Evolutionary conservation across 2,329 filamentous ascomycete genomes (phyloP), one percentile per base, ranked within the genome.

Genomic region (Penicillium palitans): DNA sequence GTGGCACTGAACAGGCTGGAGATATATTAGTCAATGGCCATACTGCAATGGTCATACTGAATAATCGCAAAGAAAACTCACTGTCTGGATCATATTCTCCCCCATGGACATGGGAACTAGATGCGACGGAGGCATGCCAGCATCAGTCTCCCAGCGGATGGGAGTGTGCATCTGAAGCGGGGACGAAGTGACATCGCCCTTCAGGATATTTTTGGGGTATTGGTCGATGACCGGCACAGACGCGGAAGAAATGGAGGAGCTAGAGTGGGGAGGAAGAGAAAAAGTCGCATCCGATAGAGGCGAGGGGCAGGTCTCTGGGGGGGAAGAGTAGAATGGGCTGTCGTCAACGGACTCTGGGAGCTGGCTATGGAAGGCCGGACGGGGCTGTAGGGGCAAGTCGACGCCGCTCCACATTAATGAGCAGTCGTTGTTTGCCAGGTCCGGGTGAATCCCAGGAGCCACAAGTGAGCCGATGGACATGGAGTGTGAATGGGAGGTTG

Each of bases 1-100:
- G 56, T 68, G 63, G 53, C 66, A 68, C 47, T 66, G 65, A 31
- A 65, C 60, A 4, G 65, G 58, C 51, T 59, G 10, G 19, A 2
- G 10, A 37, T 12, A 4, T 29, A 44, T 57, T 41, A 61, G 46
- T 12, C 33, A 15, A 74, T 72, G 45, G 79, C 74, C 13, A 81
- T 77, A 80, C 64, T 81, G 78, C 33, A 15, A 74, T 72, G 45
- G 79, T 74, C 13, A 81, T 77, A 80, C 64, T 81, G 78, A 60
- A 25, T 19, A 25, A 13, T 33, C 3, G 17, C 12, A 27, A 9
- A 25, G n/a, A 6, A 54, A 62, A 70, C 72, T 66, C 71, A 75
- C 72, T 55, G 74, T 70, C 39, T 76, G 74, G 54, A 75, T 70
- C 55, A 75, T 67, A 61, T 66, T 70, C 59, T 71, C 71, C 52